Evolutionary conservation across 2,329 filamentous ascomycete species (phyloP).

Genomic region (Aspergillus chevalieri): DNA sequence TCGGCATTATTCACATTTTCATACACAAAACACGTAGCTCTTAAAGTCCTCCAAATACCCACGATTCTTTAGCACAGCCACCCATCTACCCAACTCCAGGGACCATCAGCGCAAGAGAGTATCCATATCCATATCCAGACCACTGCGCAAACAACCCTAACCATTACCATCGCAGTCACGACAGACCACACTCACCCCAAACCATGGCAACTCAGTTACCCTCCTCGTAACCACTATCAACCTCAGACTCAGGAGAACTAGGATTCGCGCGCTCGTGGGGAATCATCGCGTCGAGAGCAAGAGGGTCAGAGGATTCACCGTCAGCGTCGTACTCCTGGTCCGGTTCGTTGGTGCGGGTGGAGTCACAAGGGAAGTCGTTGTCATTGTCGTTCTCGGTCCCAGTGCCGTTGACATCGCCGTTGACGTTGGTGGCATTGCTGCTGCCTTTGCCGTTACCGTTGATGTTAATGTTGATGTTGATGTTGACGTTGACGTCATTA

Average conservation of each 20-base stretch:
- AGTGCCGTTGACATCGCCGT: background rate
- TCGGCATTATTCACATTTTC: no score
- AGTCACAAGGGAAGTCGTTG: background rate
- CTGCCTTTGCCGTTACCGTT: background rate
- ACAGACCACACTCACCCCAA: background rate
- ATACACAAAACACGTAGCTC: no score
- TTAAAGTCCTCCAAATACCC: no score
- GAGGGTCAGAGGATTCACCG: background rate
- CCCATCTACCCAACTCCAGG: no score
- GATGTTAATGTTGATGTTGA: background rate
- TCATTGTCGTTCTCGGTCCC: background rate
- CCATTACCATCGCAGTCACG: background rate
- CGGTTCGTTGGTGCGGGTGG: background rate
- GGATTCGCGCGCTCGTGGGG: background rate
- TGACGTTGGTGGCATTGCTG: background rate
- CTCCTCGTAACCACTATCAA: background rate
- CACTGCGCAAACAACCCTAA: background rate
- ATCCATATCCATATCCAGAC: no score
- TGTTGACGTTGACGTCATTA: no score
- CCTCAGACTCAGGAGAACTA: background rate
- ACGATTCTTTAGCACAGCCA: no score
- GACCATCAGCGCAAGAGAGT: no score
- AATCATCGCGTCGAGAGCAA: background rate
- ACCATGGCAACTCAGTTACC: background rate
- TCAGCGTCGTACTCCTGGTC: background rate